A percentile compares a stretch with the other conserved stretches of the same genome.
phyloP scores from a whole-genome alignment of 176 grass and related monocot species.

The Triticum turgidum region DNA sequence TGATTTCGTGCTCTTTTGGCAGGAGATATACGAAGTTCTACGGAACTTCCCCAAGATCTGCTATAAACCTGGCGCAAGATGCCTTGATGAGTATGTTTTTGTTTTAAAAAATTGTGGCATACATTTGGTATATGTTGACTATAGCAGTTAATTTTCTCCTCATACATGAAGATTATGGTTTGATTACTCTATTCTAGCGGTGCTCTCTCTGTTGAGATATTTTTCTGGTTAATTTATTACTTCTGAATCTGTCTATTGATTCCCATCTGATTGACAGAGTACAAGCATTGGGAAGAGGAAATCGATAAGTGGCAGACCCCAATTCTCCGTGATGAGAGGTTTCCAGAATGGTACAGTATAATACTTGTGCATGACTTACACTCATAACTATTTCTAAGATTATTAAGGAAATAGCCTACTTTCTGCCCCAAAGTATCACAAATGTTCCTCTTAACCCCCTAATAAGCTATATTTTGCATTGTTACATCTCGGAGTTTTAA shows the following conservation, averaged over 20 bases:
- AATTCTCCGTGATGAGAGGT: conserved; percentile 72
- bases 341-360: conserved; percentile 76
- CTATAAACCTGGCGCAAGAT: conserved; percentile 85
- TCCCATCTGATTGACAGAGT: conserved; percentile 43
- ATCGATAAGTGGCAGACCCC: conserved; percentile 90
- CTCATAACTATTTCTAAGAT: conserved; percentile 3
- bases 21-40: conserved; percentile 99
- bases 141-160: conserved; percentile 23
- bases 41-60: conserved; percentile 86
- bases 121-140: conserved; percentile 14
- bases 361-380: conserved; percentile 13
- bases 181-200: conserved; percentile 18
- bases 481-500: neutral
- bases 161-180: conserved; percentile 22
- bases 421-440: neutral
- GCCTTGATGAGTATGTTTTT: conserved; percentile 86
- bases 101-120: neutral
- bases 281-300: conserved; percentile 94
- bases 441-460: neutral
- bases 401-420: neutral
- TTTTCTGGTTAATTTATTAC: conserved; percentile 21
- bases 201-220: conserved; percentile 23
- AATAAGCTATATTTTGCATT: neutral
- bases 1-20: conserved; percentile 34
- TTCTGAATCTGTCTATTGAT: conserved; percentile 24